Percentiles rank a stretch among this genome's conserved stretches.
phyloP scores from a whole-genome alignment of 2,329 filamentous ascomycete genomes.

The Canariomyces notabilis region DNA sequence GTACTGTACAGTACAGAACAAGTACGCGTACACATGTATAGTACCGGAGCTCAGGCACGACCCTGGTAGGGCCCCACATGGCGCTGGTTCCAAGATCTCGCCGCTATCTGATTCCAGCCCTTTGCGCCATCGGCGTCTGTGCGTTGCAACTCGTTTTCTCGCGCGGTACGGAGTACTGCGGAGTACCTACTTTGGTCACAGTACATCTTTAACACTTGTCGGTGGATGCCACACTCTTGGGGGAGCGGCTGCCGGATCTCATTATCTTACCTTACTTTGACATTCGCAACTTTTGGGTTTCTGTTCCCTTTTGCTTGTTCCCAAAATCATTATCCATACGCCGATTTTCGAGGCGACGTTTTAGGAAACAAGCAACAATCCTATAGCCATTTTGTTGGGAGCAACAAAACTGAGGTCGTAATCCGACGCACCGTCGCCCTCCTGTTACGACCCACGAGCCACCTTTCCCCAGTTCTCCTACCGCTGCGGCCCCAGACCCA shows the following conservation, averaged over 20 bases:
- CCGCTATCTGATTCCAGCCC: constrained; percentile 15
- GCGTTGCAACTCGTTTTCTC: constrained; percentile 14
- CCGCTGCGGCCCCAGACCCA: constrained; percentile 11
- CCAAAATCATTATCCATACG: constrained; percentile 1
- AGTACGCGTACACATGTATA: too few species aligned
- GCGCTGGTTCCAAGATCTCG: constrained; percentile 15
- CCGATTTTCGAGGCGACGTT: not conserved
- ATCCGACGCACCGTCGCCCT: not conserved
- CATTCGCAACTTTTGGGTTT: not conserved
- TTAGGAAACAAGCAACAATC: too few species aligned
- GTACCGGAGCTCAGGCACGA: not conserved
- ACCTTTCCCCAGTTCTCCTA: constrained; percentile 1
- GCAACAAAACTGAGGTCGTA: not conserved
- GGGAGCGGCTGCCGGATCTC: constrained; percentile 3
- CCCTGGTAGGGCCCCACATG: not conserved
- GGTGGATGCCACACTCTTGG: constrained; percentile 11
- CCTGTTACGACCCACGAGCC: not conserved
- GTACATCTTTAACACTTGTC: constrained; percentile 18
- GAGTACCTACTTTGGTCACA: too few species aligned
- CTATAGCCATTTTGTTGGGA: not conserved
- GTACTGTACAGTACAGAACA: too few species aligned
- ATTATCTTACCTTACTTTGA: constrained; percentile 9
- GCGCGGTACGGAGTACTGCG: too few species aligned
- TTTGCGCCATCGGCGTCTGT: constrained; percentile 18
- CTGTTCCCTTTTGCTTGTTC: constrained; percentile 4